Conservation (phyloP, 1,284 basidiomycete genomes). For the Tilletia indica region DNA sequence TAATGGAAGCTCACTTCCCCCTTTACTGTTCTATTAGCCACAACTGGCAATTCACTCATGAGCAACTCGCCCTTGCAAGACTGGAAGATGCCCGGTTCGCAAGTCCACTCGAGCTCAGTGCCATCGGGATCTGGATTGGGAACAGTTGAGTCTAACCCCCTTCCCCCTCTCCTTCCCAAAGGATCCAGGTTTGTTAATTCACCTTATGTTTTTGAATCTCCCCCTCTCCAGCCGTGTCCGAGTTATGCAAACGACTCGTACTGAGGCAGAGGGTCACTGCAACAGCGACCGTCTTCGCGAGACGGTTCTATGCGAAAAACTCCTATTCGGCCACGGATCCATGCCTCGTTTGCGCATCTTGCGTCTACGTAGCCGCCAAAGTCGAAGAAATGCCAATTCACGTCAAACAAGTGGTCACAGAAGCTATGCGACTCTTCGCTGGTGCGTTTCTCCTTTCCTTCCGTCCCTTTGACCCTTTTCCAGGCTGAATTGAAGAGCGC, state of each 20-base stretch:
- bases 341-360: conserved; percentile 85
- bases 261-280: conserved; percentile 86
- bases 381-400: conserved; percentile 93
- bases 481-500: neutral
- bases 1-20: neutral
- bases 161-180: neutral
- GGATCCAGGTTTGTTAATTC: too few relatives aligned
- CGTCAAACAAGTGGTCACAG: conserved; percentile 85
- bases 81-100: conserved; percentile 47
- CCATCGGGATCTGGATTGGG: conserved; percentile 46
- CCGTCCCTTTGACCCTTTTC: neutral
- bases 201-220: neutral
- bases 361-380: conserved; percentile 92
- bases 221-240: conserved; percentile 65
- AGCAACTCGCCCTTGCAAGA: conserved; percentile 41
- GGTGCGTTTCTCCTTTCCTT: conserved; percentile 60
- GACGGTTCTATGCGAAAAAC: conserved; percentile 72
- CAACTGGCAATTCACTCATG: conserved; percentile 46
- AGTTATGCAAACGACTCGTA: conserved; percentile 78
- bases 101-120: conserved; percentile 34
- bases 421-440: conserved; percentile 74
- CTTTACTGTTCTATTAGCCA: conserved; percentile 32
- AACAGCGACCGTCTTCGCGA: conserved; percentile 88
- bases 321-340: conserved; percentile 87
- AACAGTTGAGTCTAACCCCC: conserved; percentile 33